phyloP scores from a whole-genome alignment of 1,284 basidiomycete species.

The Cryptococcus sp. region DNA sequence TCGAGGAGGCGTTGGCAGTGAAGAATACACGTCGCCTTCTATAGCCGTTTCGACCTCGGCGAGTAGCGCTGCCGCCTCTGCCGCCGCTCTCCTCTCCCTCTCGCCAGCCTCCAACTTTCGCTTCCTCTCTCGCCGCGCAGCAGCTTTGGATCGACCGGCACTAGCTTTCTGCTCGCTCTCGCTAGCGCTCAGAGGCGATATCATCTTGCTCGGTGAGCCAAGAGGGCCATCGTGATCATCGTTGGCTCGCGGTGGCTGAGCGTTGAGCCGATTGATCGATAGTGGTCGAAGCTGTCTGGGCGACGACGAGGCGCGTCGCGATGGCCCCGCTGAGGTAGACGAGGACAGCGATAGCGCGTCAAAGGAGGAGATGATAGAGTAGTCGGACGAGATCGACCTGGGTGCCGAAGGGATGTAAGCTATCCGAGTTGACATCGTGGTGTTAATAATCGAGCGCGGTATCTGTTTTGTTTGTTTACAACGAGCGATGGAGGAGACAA shows the following conservation, averaged over 20 bases:
- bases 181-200: too few species aligned
- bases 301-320: slow-evolving; percentile 2
- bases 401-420: too few species aligned
- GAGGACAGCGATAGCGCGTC: slow-evolving; percentile 18
- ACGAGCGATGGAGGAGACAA: too few species aligned
- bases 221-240: too few species aligned
- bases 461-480: too few species aligned
- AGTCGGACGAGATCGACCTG: slow-evolving; percentile 9
- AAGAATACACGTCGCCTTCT: neutral
- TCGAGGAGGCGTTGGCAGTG: neutral
- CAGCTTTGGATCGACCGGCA: slow-evolving; percentile 1
- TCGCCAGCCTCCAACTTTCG: slow-evolving; percentile 15
- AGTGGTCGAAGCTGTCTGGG: neutral
- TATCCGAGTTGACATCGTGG: too few species aligned
- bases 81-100: slow-evolving; percentile 8
- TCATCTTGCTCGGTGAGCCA: too few species aligned
- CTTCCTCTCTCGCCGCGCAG: slow-evolving; percentile 11
- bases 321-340: neutral
- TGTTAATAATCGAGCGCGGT: too few species aligned
- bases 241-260: too few species aligned
- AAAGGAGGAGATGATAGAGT: slow-evolving; percentile 21
- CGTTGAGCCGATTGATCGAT: too few species aligned
- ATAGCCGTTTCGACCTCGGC: neutral
- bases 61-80: slow-evolving; percentile 1
- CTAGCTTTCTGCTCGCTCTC: too few species aligned